Percentiles rank a stretch among this genome's conserved stretches.
Evolutionary conservation across 805 yeast species (phyloP).

Genomic region (Wickerhamiella sorbophila): DNA sequence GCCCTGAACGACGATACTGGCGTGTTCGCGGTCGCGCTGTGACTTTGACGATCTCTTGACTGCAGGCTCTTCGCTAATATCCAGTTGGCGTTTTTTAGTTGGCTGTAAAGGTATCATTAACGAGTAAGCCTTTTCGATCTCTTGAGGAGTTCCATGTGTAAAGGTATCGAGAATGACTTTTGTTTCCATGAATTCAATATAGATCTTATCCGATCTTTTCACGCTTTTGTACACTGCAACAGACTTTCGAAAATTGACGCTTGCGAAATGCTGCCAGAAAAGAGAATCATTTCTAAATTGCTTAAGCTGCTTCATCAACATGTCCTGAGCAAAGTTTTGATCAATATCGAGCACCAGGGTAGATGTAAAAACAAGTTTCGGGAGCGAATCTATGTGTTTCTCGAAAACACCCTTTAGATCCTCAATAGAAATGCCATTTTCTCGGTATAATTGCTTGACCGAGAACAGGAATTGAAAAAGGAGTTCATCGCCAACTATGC

Average conservation of each 20-base stretch:
- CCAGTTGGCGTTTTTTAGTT: background rate
- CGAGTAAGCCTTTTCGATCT: background rate
- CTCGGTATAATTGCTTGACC: background rate
- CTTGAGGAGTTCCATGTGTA: background rate
- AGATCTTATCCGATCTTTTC: background rate
- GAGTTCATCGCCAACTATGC: background rate
- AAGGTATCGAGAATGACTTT: background rate
- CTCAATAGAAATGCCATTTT: background rate
- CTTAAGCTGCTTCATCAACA: background rate
- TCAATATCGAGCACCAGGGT: background rate
- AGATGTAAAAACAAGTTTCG: background rate
- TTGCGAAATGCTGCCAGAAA: background rate
- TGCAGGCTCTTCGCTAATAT: background rate
- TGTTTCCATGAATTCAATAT: background rate
- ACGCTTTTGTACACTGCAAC: background rate
- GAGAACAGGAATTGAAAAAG: background rate
- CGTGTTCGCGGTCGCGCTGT: slow-evolving; percentile 1
- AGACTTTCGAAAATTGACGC: background rate
- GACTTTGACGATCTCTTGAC: background rate
- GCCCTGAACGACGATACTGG: background rate
- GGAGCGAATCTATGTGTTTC: background rate
- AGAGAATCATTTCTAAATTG: background rate
- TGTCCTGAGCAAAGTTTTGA: background rate
- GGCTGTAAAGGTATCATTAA: background rate
- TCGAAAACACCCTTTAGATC: background rate